A percentile compares a stretch with the other conserved stretches of the same genome.
Evolutionary conservation across 1,284 basidiomycete species (phyloP).

Genomic region (Sporisorium graminicola): DNA sequence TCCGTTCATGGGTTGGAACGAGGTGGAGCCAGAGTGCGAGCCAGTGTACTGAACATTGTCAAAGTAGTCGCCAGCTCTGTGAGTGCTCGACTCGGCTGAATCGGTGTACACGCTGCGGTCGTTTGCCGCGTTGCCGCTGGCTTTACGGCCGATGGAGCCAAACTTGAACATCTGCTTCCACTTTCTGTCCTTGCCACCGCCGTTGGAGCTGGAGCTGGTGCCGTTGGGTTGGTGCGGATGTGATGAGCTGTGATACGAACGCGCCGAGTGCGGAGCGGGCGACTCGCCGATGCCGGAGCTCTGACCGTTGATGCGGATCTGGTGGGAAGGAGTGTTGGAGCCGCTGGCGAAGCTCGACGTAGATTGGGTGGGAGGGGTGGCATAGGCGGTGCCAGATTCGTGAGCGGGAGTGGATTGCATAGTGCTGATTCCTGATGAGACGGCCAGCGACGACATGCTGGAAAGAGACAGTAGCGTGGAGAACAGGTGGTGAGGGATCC

Average conservation of each 20-base stretch:
- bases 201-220: conserved; percentile 23
- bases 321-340: conserved; percentile 44
- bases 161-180: conserved; percentile 68
- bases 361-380: conserved; percentile 44
- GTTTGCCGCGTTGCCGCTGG: conserved; percentile 22
- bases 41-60: conserved; percentile 26
- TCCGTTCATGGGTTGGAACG: conserved; percentile 58
- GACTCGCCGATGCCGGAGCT: conserved; percentile 50
- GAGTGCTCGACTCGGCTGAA: conserved; percentile 26
- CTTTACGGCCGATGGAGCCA: conserved; percentile 60
- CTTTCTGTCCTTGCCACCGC: conserved; percentile 61
- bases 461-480: not conserved
- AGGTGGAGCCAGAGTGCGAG: conserved; percentile 31
- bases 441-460: conserved; percentile 41
- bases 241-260: conserved; percentile 28
- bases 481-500: not conserved
- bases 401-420: conserved; percentile 40
- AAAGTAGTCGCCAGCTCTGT: conserved; percentile 32
- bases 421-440: conserved; percentile 28
- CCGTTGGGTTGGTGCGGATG: conserved; percentile 19
- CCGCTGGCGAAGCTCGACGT: conserved; percentile 44
- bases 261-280: conserved; percentile 23
- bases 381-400: conserved; percentile 35
- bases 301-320: conserved; percentile 19
- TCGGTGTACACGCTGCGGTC: conserved; percentile 43